Base-by-base conservation (phyloP, 1,139 yeast genomes). In the Candida dubliniensis region DNA sequence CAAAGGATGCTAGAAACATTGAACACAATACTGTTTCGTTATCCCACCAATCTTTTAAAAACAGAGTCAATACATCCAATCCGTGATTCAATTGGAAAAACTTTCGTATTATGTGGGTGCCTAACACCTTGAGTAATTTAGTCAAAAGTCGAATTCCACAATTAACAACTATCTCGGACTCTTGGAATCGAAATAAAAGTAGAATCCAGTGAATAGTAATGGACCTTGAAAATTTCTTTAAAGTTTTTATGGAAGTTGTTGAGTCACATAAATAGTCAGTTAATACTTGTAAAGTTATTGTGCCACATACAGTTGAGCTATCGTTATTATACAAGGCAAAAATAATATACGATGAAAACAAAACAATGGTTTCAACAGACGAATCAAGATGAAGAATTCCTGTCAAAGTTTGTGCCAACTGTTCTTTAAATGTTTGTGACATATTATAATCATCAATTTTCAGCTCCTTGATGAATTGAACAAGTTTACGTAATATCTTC, bases 171-270 rank as follows among this genome's bases (percentile, higher is more conserved):
- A 64, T 62, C 5, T 69, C 65, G 1, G 66, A 50, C 34, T 49
- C 46, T 13, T 69, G 67, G 38, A 54, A 60, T 36, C 75, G 74
- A 32, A 87, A 56, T 2, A 84, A 60, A 29, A 84, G 61, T n/a
- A 86, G 60, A 1, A 83, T 66, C 85, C 90, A 82, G 57, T 84
- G 85, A 3, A 82, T 72, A 0, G 87, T 78, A 6, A 85, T 71
- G 0, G 85, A 71, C 39, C 81, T 70, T 10, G 82, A 73, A 36
- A 84, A 67, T 50, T 76, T 77, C 53, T 74, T 69, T 42, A 74
- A 55, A 8, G 66, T 58, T 41, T 69, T 72, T 12, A 69, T 61
- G 0, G 70, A 62, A 0, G 71, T 61, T 8, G 54, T 58, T 2
- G 63, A 45, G 40, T 66, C 69, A 51, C 76, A 54, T 26, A 64